Percentiles rank a stretch among this genome's conserved stretches.
phyloP scores from a whole-genome alignment of 108 stramenopile species.

The Nannochloropsis gaditana region DNA sequence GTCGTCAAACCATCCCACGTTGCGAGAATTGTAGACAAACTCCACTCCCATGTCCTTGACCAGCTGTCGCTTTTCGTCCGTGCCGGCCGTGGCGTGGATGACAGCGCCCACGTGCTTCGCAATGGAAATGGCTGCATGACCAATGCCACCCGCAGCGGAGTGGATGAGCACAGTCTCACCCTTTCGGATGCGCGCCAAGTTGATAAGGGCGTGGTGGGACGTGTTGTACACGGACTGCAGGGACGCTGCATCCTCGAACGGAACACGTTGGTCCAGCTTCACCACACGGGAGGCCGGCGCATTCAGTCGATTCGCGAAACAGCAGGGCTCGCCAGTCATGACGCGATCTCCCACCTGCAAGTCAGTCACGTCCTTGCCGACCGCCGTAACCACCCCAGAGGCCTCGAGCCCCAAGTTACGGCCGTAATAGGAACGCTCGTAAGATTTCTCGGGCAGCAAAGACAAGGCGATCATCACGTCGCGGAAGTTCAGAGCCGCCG shows the following conservation, averaged over 20 bases:
- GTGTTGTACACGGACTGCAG: background rate
- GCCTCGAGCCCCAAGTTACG: too few relatives aligned
- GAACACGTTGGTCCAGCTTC: background rate
- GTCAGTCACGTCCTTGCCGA: too few relatives aligned
- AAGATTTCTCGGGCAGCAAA: too few relatives aligned
- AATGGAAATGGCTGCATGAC: background rate
- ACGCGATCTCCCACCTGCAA: too few relatives aligned
- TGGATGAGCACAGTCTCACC: constrained; percentile 20
- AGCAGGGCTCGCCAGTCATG: too few relatives aligned
- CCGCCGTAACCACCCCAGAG: too few relatives aligned
- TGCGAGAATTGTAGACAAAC: background rate
- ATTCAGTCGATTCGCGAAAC: too few relatives aligned
- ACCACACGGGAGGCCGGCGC: too few relatives aligned
- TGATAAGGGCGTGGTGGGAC: constrained; percentile 14
- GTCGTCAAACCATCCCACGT: constrained; percentile 3
- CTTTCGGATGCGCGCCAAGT: background rate
- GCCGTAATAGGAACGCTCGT: too few relatives aligned
- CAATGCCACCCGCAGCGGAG: constrained; percentile 13
- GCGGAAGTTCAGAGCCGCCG: too few relatives aligned
- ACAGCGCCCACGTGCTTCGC: background rate
- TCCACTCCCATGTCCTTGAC: constrained; percentile 1
- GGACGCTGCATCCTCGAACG: background rate
- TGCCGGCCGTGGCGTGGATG: background rate
- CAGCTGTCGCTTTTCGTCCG: background rate
- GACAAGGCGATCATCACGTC: too few relatives aligned